A percentile compares a stretch with the other conserved stretches of the same genome.
Evolutionary conservation across 2,329 filamentous ascomycete genomes (phyloP).

Genomic region (Colletotrichum neosansevieriae): DNA sequence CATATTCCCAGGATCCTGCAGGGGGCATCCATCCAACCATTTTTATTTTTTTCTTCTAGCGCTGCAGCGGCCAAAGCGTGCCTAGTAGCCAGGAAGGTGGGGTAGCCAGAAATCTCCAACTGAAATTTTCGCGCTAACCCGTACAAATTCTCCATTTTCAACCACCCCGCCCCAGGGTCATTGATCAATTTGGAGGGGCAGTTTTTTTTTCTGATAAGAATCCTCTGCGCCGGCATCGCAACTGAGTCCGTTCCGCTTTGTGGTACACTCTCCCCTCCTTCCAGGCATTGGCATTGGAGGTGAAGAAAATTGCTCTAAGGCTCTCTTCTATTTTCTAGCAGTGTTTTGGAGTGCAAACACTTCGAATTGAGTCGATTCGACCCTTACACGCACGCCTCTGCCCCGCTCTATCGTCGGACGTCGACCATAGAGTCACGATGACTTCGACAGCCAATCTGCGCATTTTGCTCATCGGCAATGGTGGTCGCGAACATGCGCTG

Average conservation of each 20-base stretch:
- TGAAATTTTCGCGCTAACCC: conserved; percentile 20
- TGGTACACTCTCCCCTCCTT: conserved; percentile 6
- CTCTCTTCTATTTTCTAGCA: neutral
- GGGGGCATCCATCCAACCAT: no score
- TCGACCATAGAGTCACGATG: conserved; percentile 12
- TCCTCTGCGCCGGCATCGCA: conserved; percentile 27
- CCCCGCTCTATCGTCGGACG: neutral
- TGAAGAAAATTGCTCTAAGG: conserved; percentile 15
- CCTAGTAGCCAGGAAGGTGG: no score
- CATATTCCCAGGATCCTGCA: conserved; percentile 25
- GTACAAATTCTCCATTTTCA: neutral
- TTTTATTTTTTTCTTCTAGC: no score
- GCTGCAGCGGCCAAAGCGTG: no score
- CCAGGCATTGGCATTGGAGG: conserved; percentile 4
- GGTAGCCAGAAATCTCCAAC: no score
- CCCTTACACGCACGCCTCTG: neutral
- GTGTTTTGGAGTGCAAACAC: neutral
- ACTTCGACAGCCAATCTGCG: conserved; percentile 29
- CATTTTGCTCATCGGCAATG: conserved; percentile 78
- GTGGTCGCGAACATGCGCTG: conserved; percentile 80
- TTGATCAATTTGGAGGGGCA: conserved; percentile 30
- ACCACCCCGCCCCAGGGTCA: no score
- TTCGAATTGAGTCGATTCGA: neutral
- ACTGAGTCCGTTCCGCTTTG: conserved; percentile 2
- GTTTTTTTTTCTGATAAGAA: conserved; percentile 23